Conservation (phyloP, 2,329 filamentous ascomycete species). For the Monosporascus cannonballus region DNA sequence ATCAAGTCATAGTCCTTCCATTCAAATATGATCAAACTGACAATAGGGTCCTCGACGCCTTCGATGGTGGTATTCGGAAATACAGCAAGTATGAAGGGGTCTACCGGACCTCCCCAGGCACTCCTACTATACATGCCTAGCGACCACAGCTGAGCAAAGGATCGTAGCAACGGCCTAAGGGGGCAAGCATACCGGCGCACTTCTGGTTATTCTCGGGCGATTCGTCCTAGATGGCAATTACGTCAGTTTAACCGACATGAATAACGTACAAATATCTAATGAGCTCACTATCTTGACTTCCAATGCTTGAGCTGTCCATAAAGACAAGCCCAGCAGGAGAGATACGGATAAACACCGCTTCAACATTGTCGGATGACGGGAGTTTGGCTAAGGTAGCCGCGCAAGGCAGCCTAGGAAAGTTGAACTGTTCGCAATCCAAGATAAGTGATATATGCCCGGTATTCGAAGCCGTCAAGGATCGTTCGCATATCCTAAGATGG, state of each 20-base stretch:
- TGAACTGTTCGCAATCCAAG: slow-evolving; percentile 15
- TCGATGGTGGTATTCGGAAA: slow-evolving; percentile 59
- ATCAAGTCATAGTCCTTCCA: slow-evolving; percentile 81
- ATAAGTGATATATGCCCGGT: not conserved
- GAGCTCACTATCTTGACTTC: slow-evolving; percentile 51
- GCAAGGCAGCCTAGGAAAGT: slow-evolving; percentile 22
- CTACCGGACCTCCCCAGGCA: slow-evolving; percentile 79
- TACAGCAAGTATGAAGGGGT: slow-evolving; percentile 84
- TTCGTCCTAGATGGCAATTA: slow-evolving; percentile 53
- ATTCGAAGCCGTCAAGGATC: too few relatives aligned
- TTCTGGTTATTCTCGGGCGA: slow-evolving; percentile 71
- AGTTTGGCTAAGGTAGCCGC: slow-evolving; percentile 16
- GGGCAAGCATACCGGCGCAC: slow-evolving; percentile 54
- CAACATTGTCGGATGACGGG: slow-evolving; percentile 35
- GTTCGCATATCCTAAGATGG: too few relatives aligned
- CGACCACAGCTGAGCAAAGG: slow-evolving; percentile 9
- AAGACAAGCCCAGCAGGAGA: slow-evolving; percentile 46
- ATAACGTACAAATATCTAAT: not conserved
- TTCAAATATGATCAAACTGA: slow-evolving; percentile 87
- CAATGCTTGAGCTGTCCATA: slow-evolving; percentile 48
- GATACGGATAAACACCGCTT: slow-evolving; percentile 46
- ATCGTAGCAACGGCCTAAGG: not conserved
- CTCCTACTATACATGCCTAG: slow-evolving; percentile 89
- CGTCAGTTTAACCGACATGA: slow-evolving; percentile 5
- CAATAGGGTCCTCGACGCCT: slow-evolving; percentile 62